Conservation (phyloP, 495 filamentous ascomycete species). For the Aspergillus funiculosus region DNA sequence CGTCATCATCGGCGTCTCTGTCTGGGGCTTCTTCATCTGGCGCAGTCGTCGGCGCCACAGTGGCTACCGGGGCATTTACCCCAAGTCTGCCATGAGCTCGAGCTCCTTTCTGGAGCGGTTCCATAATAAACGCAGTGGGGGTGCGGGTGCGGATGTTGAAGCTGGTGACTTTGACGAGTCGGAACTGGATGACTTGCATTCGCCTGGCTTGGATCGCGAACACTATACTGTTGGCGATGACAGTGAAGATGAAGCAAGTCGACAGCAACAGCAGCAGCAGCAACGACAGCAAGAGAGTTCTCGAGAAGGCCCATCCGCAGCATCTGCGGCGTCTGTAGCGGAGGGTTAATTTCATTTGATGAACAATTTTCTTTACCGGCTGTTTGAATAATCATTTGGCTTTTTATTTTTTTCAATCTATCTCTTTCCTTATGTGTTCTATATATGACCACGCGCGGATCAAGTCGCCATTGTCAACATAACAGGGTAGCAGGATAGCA, state of each 20-base stretch:
- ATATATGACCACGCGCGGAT: neutral
- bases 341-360: no score
- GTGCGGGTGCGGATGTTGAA: conserved; percentile 65
- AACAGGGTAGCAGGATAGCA: neutral
- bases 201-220: conserved; percentile 33
- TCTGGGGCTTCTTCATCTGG: conserved; percentile 87
- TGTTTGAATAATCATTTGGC: neutral
- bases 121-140: conserved; percentile 43
- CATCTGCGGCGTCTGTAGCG: no score
- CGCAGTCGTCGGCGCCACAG: conserved; percentile 54
- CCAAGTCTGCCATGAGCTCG: conserved; percentile 29
- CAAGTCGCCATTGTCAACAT: conserved; percentile 3
- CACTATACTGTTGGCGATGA: conserved; percentile 41
- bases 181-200: conserved; percentile 72
- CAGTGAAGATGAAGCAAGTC: conserved; percentile 32
- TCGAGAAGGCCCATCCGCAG: neutral
- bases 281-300: no score
- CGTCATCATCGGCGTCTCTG: conserved; percentile 67
- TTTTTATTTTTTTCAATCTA: neutral
- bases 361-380: conserved; percentile 1
- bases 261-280: conserved; percentile 11
- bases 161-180: conserved; percentile 85
- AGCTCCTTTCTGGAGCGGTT: conserved; percentile 33
- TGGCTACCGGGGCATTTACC: conserved; percentile 44
- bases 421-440: neutral